Percentiles rank a stretch among this genome's conserved stretches.
Conservation (phyloP, 768 basidiomycete genomes). For the Rhizopogon roseolus region DNA sequence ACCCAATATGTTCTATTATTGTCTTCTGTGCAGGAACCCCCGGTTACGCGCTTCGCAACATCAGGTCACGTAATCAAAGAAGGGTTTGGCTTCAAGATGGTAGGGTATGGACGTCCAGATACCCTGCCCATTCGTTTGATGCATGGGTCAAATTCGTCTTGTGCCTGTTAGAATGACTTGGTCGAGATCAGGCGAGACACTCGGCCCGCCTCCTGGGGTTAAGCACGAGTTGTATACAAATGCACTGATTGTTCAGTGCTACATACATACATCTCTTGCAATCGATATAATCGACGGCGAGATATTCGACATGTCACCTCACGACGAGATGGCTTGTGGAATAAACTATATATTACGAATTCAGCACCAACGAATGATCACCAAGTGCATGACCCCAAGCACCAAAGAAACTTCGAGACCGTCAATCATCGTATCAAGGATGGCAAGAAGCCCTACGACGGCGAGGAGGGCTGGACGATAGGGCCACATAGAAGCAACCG, state of each 20-base stretch:
- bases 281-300: too few species aligned
- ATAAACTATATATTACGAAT: background rate
- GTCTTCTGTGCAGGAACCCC: background rate
- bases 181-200: background rate
- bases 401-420: conserved; percentile 30
- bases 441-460: conserved; percentile 30
- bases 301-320: too few species aligned
- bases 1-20: background rate
- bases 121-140: background rate
- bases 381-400: conserved; percentile 37
- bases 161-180: background rate
- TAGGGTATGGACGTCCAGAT: background rate
- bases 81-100: background rate
- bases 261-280: background rate
- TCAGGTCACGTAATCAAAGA: background rate
- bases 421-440: conserved; percentile 44
- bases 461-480: conserved; percentile 22
- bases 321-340: too few species aligned
- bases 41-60: background rate
- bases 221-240: background rate
- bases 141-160: background rate
- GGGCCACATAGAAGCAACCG: conserved; percentile 16
- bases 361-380: conserved; percentile 12
- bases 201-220: too few species aligned
- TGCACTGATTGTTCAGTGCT: background rate